Conservation (phyloP, 2,329 filamentous ascomycete genomes). For the Sclerotinia borealis region DNA sequence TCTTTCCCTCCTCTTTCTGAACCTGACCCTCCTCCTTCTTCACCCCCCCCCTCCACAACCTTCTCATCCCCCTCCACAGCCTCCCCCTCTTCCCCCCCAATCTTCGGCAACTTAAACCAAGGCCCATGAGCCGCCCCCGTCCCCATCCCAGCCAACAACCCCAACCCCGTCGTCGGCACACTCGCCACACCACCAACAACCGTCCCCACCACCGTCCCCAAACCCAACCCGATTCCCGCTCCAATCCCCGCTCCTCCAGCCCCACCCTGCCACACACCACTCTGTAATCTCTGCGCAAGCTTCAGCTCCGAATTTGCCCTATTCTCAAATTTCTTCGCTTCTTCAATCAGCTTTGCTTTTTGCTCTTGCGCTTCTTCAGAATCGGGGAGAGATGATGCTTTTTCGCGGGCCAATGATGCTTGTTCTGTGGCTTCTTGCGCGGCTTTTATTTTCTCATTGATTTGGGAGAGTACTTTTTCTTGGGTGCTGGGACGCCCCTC, state of each 20-base stretch:
- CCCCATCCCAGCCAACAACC: slow-evolving; percentile 17
- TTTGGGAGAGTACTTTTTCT: slow-evolving; percentile 19
- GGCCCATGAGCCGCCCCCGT: slow-evolving; percentile 25
- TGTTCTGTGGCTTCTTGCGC: slow-evolving; percentile 15
- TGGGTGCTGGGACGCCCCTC: slow-evolving; percentile 7
- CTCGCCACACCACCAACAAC: slow-evolving; percentile 16
- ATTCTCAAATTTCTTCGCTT: slow-evolving; percentile 21
- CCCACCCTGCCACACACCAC: slow-evolving; percentile 27
- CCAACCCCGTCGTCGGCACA: slow-evolving; percentile 22
- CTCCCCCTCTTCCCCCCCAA: not conserved
- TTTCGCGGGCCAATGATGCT: slow-evolving; percentile 5
- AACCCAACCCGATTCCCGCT: slow-evolving; percentile 19
- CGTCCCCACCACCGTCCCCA: slow-evolving; percentile 19
- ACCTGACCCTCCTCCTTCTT: slow-evolving; percentile 3
- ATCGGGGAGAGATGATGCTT: slow-evolving; percentile 11
- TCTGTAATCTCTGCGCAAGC: slow-evolving; percentile 48
- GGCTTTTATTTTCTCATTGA: slow-evolving; percentile 11
- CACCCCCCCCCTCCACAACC: not conserved
- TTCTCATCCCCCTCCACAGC: slow-evolving; percentile 11
- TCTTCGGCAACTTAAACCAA: slow-evolving; percentile 20
- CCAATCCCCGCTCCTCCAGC: slow-evolving; percentile 22
- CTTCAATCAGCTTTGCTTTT: slow-evolving; percentile 15
- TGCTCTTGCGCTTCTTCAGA: slow-evolving; percentile 15
- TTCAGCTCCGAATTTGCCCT: slow-evolving; percentile 51
- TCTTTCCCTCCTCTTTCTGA: not conserved